Percentiles rank a stretch among this genome's conserved stretches.
phyloP scores from a whole-genome alignment of 805 yeast species.

The Candida argentea region DNA sequence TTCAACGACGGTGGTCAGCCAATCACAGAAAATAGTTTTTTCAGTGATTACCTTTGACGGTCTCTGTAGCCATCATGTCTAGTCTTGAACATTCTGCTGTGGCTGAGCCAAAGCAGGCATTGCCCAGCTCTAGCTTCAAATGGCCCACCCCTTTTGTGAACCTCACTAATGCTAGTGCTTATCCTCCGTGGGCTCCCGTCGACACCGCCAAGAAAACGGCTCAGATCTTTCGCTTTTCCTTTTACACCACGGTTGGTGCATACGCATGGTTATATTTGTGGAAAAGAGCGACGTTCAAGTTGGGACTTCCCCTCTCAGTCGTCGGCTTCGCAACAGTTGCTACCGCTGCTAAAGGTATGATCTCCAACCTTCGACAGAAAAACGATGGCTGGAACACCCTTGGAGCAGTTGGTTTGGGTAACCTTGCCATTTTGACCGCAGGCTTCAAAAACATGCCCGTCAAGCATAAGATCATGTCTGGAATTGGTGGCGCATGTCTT shows the following conservation, averaged over 20 bases:
- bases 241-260: conserved; percentile 40
- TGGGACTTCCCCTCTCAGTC: conserved; percentile 29
- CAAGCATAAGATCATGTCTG: conserved; percentile 31
- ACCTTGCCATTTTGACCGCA: conserved; percentile 35
- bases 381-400: conserved; percentile 55
- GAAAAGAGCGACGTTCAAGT: conserved; percentile 33
- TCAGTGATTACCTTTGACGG: no score
- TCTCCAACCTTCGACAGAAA: conserved; percentile 51
- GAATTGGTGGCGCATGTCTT: conserved; percentile 28
- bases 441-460: conserved; percentile 32
- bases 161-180: conserved; percentile 26
- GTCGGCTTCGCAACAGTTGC: conserved; percentile 41
- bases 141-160: conserved; percentile 34
- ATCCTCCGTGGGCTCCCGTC: conserved; percentile 42
- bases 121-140: conserved; percentile 30
- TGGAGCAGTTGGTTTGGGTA: conserved; percentile 51
- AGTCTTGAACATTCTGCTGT: no score
- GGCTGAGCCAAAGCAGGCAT: no score
- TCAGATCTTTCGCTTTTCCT: conserved; percentile 35
- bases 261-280: conserved; percentile 35
- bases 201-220: conserved; percentile 43
- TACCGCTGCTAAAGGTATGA: conserved; percentile 36
- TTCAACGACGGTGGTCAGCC: no score
- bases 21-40: no score
- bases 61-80: no score